Percentiles rank a stretch among this genome's conserved stretches.
Evolutionary conservation across 805 yeast genomes (phyloP).

Genomic region (Debaryomyces castellii): DNA sequence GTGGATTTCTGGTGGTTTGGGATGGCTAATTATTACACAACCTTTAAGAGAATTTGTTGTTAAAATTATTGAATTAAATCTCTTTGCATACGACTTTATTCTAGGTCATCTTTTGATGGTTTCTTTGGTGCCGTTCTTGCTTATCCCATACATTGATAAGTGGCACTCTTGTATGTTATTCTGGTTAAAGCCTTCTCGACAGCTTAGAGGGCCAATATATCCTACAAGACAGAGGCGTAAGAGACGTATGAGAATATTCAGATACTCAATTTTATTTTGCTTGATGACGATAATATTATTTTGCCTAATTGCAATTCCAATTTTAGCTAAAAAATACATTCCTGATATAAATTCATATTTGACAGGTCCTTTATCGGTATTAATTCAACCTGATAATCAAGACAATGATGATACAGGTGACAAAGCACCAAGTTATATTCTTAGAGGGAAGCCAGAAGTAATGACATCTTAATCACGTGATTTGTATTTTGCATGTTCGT

Average conservation of each 20-base stretch:
- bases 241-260: slow-evolving; percentile 27
- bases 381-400: slow-evolving; percentile 61
- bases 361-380: slow-evolving; percentile 14
- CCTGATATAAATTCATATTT: slow-evolving; percentile 10
- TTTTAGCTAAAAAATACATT: slow-evolving; percentile 28
- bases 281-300: slow-evolving; percentile 38
- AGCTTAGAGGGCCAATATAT: slow-evolving; percentile 37
- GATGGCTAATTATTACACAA: slow-evolving; percentile 38
- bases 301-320: slow-evolving; percentile 47
- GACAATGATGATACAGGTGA: slow-evolving; percentile 67
- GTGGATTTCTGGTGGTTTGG: slow-evolving; percentile 42
- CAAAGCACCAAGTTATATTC: slow-evolving; percentile 46
- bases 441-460: slow-evolving; percentile 32
- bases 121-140: slow-evolving; percentile 37
- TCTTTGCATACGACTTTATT: slow-evolving; percentile 48
- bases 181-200: slow-evolving; percentile 45
- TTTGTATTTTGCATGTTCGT: neutral
- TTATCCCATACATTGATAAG: slow-evolving; percentile 47
- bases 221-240: slow-evolving; percentile 37
- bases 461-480: slow-evolving; percentile 5
- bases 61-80: slow-evolving; percentile 44
- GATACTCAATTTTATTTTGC: slow-evolving; percentile 49
- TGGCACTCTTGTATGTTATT: slow-evolving; percentile 50
- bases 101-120: slow-evolving; percentile 44
- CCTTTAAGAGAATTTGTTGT: slow-evolving; percentile 47